phyloP scores from a whole-genome alignment of 495 filamentous ascomycete species.

The Paragyromitra xinjiangensis region DNA sequence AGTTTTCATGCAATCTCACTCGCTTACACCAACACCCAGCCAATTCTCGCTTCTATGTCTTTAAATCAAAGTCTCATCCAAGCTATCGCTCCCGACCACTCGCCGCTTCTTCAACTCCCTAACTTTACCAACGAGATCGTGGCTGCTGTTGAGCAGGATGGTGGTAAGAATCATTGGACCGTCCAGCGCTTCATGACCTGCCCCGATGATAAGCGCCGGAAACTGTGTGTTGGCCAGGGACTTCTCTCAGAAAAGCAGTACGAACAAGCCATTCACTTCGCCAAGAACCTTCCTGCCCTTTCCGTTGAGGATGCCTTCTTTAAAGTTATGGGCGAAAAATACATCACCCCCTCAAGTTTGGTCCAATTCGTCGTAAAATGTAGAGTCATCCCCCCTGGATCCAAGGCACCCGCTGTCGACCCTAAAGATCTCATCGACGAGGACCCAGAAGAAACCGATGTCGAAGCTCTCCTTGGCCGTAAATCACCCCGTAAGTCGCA shows the following conservation, averaged over 20 bases:
- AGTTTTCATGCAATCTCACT: conserved; percentile 87
- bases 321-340: conserved; percentile 94
- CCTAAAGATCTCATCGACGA: conserved; percentile 84
- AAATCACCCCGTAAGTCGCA: conserved; percentile 71
- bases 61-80: conserved; percentile 87
- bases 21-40: conserved; percentile 82
- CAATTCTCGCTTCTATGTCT: conserved; percentile 82
- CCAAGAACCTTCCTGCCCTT: conserved; percentile 80
- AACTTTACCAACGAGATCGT: conserved; percentile 81
- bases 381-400: conserved; percentile 90
- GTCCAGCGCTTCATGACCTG: conserved; percentile 88
- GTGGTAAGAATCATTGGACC: conserved; percentile 74
- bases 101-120: conserved; percentile 91
- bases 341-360: conserved; percentile 89
- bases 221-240: conserved; percentile 71
- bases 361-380: conserved; percentile 94
- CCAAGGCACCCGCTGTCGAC: conserved; percentile 75
- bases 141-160: conserved; percentile 76
- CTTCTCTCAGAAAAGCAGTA: conserved; percentile 81
- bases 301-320: conserved; percentile 95
- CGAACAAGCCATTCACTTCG: conserved; percentile 74
- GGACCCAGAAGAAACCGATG: conserved; percentile 90
- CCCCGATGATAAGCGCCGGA: conserved; percentile 75
- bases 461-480: conserved; percentile 85
- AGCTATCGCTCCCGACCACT: conserved; percentile 80